Evolutionary conservation across 2,329 filamentous ascomycete genomes (phyloP), one percentile per base, ranked within the genome.

Genomic region (Alternaria panax): DNA sequence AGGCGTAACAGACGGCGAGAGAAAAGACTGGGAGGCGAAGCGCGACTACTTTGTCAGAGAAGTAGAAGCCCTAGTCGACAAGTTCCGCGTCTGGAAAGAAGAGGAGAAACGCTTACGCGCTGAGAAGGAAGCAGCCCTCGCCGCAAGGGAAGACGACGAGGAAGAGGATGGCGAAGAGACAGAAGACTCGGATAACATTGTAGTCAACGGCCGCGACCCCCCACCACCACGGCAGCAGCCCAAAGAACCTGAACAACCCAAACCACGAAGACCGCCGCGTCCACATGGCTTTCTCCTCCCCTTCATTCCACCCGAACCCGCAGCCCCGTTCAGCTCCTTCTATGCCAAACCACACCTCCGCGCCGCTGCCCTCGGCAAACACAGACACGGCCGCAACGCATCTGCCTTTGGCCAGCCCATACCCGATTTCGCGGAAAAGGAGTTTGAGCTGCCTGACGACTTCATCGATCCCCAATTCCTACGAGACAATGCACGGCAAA

Each of bases 71-170:
- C 89, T 98, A 28, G 84, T 98, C 20, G 88, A 92, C 63, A 98
- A 97, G 75, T 98, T 97, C 75, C 87, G 88, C 51, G 83, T 87
- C 54, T 98, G 93, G 93, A 93, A 89, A 63, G 86, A 93, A 62
- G 92, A 96, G 75, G 95, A 99, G 78, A 96, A 93, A 81, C 87
- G 90, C 42, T 84, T 92, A 60, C 92, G 92, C 78, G 80, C 87
- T 3, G 90, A 92, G 70, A 92, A 89, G 71, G 92, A 94, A 60
- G 88, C 88, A 47, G 85, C 84, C 3, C 75, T 84, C 53, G 78
- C 77, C 43, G 79, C 78, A 24, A 80, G 83, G 41, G 84, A 85
- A 14, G 80, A 82, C 18, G 80, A 76, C n/a, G 79, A 77, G 12
- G 72, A 72, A 48, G 73, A 66, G 34, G 76, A 68, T 32, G 76